phyloP scores from a whole-genome alignment of 352 stramenopile species.

The Globisporangium cystogenes region DNA sequence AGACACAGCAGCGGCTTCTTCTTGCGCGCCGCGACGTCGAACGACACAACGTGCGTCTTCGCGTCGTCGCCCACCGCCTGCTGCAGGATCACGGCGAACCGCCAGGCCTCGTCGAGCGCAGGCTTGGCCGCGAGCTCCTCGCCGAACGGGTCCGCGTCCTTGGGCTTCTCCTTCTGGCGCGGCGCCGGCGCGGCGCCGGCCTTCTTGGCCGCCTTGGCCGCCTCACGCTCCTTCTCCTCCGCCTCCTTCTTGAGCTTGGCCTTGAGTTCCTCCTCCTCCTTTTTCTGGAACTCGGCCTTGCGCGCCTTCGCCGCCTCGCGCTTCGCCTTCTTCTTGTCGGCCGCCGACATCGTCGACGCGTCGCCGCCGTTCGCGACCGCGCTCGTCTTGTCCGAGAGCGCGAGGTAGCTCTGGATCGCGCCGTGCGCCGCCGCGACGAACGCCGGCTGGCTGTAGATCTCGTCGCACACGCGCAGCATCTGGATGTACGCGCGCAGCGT shows the following conservation, averaged over 20 bases:
- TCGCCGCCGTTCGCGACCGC: conserved; percentile 51
- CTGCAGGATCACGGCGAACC: conserved; percentile 69
- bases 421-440: conserved; percentile 87
- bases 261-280: conserved; percentile 67
- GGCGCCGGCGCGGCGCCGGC: conserved; percentile 24
- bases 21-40: conserved; percentile 73
- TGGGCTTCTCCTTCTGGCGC: conserved; percentile 37
- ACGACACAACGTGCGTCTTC: conserved; percentile 65
- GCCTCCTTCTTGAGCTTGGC: conserved; percentile 73
- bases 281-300: conserved; percentile 89
- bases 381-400: conserved; percentile 57
- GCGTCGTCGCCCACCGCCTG: conserved; percentile 48
- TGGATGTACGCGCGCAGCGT: conserved; percentile 95
- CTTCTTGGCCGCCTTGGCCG: conserved; percentile 64
- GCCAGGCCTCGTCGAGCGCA: conserved; percentile 70
- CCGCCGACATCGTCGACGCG: conserved; percentile 84
- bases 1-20: conserved; percentile 71
- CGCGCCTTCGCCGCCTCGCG: conserved; percentile 83
- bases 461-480: conserved; percentile 93
- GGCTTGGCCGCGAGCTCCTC: conserved; percentile 67
- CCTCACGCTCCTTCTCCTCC: conserved; percentile 66
- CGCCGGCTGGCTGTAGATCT: conserved; percentile 86
- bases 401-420: conserved; percentile 88
- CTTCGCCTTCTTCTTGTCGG: conserved; percentile 92
- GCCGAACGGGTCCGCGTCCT: conserved; percentile 70